Evolutionary conservation across 495 filamentous ascomycete species (phyloP).

Genomic region (Penicillium tannophilum): DNA sequence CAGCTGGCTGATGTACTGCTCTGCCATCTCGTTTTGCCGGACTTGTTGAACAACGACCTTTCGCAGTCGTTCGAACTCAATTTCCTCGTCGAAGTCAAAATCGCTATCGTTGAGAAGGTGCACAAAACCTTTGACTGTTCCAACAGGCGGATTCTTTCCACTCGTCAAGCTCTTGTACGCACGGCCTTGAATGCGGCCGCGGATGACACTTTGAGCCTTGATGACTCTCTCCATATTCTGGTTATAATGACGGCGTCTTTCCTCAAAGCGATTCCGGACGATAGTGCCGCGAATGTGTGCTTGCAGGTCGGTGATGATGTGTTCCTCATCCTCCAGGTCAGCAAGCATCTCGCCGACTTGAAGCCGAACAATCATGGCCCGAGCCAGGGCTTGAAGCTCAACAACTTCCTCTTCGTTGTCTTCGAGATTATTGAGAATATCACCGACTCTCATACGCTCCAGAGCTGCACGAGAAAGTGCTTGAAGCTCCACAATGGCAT

Average conservation of each 20-base stretch:
- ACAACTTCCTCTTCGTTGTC: conserved; percentile 74
- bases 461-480: conserved; percentile 73
- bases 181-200: conserved; percentile 91
- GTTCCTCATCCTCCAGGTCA: conserved; percentile 81
- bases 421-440: conserved; percentile 72
- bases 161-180: conserved; percentile 95
- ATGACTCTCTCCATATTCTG: conserved; percentile 99
- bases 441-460: conserved; percentile 69
- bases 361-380: conserved; percentile 77
- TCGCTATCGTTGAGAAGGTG: conserved; percentile 97
- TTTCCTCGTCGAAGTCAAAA: conserved; percentile 98
- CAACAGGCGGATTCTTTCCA: conserved; percentile 96
- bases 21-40: conserved; percentile 92
- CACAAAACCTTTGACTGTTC: conserved; percentile 95
- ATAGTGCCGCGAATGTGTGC: conserved; percentile 71
- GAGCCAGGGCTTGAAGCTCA: conserved; percentile 69
- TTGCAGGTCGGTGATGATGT: conserved; percentile 72
- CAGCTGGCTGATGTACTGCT: conserved; percentile 96
- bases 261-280: conserved; percentile 73
- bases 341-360: conserved; percentile 68
- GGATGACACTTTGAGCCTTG: conserved; percentile 95
- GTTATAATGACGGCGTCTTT: conserved; percentile 84
- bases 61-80: conserved; percentile 89
- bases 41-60: conserved; percentile 97
- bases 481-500: conserved; percentile 67